Percentiles rank a stretch among this genome's conserved stretches.
Conservation (phyloP, 805 yeast genomes). For the Candida piceae region DNA sequence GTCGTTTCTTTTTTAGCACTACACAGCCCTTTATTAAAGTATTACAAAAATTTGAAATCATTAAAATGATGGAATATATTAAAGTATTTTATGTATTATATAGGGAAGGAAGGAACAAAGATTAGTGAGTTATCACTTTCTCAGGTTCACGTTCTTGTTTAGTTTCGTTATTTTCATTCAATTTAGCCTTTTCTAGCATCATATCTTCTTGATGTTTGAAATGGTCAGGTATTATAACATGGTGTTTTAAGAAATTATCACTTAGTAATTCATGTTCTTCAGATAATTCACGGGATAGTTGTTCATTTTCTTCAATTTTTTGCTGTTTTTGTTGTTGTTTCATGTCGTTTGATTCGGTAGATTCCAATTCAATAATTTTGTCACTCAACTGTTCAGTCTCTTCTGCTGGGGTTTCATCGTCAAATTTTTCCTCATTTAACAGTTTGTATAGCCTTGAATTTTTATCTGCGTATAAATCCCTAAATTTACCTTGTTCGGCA, state of each 20-base stretch:
- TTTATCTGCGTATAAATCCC: conserved; percentile 45
- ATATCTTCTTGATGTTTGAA: conserved; percentile 15
- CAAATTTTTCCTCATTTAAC: conserved; percentile 23
- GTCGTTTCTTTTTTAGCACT: too few relatives aligned
- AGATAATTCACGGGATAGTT: conserved; percentile 9
- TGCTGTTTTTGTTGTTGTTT: conserved; percentile 1
- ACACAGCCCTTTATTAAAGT: too few relatives aligned
- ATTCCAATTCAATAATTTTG: conserved; percentile 1
- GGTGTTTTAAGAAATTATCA: conserved; percentile 17
- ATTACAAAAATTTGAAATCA: too few relatives aligned
- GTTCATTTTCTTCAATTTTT: conserved; percentile 5
- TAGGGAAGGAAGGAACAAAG: too few relatives aligned
- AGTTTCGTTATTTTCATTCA: conserved; percentile 16
- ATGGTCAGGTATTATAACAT: conserved; percentile 19
- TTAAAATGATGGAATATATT: too few relatives aligned
- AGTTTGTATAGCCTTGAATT: conserved; percentile 29
- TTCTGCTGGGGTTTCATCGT: too few relatives aligned
- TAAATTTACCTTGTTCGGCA: conserved; percentile 68
- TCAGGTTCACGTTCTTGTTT: conserved; percentile 3
- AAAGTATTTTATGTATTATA: too few relatives aligned
- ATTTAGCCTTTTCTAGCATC: conserved; percentile 1
- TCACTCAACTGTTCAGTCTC: too few relatives aligned
- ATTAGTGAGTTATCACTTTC: too few relatives aligned
- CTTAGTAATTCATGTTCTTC: conserved; percentile 14
- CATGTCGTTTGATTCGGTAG: not conserved